A percentile compares a stretch with the other conserved stretches of the same genome.
Evolutionary conservation across 129 eudicot species (phyloP).

Genomic region (Tagetes patula): DNA sequence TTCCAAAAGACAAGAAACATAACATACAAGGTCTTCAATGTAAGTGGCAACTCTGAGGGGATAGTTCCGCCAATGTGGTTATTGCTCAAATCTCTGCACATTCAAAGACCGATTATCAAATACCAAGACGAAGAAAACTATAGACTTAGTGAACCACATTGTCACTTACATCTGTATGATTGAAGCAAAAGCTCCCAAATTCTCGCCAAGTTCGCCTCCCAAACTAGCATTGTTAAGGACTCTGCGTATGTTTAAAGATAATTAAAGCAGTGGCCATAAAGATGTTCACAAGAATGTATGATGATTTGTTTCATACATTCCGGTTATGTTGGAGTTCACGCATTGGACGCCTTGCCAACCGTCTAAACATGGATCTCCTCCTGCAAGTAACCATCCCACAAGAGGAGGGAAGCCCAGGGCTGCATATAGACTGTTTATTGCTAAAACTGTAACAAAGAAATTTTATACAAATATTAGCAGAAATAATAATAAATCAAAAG

Average conservation of each 20-base stretch:
- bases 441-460: slow-evolving; percentile 54
- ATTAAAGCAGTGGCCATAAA: slow-evolving; percentile 48
- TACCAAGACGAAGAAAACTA: slow-evolving; percentile 23
- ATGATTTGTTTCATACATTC: slow-evolving; percentile 78
- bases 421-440: slow-evolving; percentile 69
- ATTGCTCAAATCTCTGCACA: slow-evolving; percentile 70
- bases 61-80: slow-evolving; percentile 84
- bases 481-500: neutral
- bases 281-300: slow-evolving; percentile 52
- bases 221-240: slow-evolving; percentile 63
- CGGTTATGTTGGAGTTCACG: slow-evolving; percentile 73
- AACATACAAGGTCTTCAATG: slow-evolving; percentile 74
- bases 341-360: slow-evolving; percentile 94
- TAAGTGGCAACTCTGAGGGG: slow-evolving; percentile 69
- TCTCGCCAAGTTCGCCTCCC: slow-evolving; percentile 72
- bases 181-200: slow-evolving; percentile 62
- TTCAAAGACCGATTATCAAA: neutral
- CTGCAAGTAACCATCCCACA: slow-evolving; percentile 69
- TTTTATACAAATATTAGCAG: slow-evolving; percentile 35
- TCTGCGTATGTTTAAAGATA: slow-evolving; percentile 40
- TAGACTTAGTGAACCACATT: neutral
- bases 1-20: slow-evolving; percentile 7
- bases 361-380: slow-evolving; percentile 90
- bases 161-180: slow-evolving; percentile 78
- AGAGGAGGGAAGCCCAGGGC: slow-evolving; percentile 79